Evolutionary conservation across 768 basidiomycete species (phyloP), one percentile per base, ranked within the genome.

Genomic region (Panus rudis): DNA sequence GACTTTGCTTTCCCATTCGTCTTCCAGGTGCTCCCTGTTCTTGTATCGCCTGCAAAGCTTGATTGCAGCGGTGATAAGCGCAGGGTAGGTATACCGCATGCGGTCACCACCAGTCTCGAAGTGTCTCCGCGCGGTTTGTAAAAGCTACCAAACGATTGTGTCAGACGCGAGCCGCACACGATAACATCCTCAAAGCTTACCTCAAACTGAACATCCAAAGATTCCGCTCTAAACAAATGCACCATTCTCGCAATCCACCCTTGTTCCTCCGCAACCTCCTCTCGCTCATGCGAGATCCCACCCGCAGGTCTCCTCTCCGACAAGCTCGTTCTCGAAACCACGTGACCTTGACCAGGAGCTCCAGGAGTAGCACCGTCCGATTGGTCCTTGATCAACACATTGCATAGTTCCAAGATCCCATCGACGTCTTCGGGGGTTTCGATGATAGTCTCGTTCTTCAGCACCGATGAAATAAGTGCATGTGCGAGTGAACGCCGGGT

Each of bases 221-320:
- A 85, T 39, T 96, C 91, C 0, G 89, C 76, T 17, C 83, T 70
- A 78, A 98, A 96, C 24, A 98, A 62, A 69, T 99, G 96, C 2
- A 98, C 87, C 90, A 98, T 97, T 49, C 94, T 71, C 30, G 96
- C 94, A 13, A 97, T 80, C 96, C 96, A 99, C 0, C 96, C 96
- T 56, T 99, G 96, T 62, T 99, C 96, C 62, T 99, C 96, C 0
- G 92, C 93, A 69, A 92, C 73, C 57, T 98, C 94, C 59, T 93
- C 89, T 39, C 82, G 65, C 59, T 94, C 93, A 40, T 76, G 54
- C 22, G 70, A 66, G 52, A 80, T 76, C 8, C 78, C 69, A 6
- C 78, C 79, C 44, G 77, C 75, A 14, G 33, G n/a, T 48, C 81
- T 68, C 46, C 79, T 52, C 39, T 49, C 52, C 43, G 55, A 71